A percentile compares a stretch with the other conserved stretches of the same genome.
Conservation (phyloP, 345 rosid species). For the Populus ilicifolia region DNA sequence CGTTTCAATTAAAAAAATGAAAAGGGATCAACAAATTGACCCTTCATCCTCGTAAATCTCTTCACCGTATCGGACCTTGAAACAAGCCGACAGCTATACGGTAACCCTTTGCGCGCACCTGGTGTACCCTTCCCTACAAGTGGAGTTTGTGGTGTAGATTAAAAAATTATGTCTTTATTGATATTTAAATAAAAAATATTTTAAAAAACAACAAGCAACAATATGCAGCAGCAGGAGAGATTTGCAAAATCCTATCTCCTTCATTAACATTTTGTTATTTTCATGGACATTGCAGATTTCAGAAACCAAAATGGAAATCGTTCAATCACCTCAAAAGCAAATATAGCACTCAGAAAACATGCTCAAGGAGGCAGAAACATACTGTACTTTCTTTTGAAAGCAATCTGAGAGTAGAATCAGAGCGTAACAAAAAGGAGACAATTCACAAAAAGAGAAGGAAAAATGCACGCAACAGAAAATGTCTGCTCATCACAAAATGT, state of each 20-base stretch:
- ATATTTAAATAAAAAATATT: too few species aligned
- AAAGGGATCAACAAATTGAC: too few species aligned
- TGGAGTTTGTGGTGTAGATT: background rate
- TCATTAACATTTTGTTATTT: background rate
- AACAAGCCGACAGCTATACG: too few species aligned
- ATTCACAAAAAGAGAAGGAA: background rate
- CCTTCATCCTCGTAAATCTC: too few species aligned
- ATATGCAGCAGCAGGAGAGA: background rate
- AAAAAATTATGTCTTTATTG: too few species aligned
- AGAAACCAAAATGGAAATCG: background rate
- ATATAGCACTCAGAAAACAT: background rate
- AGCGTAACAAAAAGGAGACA: constrained; percentile 3
- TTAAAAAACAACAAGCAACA: background rate
- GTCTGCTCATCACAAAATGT: constrained; percentile 30
- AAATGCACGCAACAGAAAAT: constrained; percentile 22
- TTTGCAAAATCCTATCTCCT: background rate
- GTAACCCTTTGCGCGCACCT: too few species aligned
- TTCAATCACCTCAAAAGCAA: background rate
- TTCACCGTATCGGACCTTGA: too few species aligned
- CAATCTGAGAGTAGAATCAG: constrained; percentile 4
- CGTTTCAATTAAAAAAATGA: too few species aligned
- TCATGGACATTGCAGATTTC: background rate
- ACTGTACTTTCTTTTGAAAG: background rate
- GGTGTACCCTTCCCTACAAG: background rate
- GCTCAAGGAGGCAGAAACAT: background rate